Evolutionary conservation across 2,329 filamentous ascomycete species (phyloP).

Genomic region (Scorias spongiosa): DNA sequence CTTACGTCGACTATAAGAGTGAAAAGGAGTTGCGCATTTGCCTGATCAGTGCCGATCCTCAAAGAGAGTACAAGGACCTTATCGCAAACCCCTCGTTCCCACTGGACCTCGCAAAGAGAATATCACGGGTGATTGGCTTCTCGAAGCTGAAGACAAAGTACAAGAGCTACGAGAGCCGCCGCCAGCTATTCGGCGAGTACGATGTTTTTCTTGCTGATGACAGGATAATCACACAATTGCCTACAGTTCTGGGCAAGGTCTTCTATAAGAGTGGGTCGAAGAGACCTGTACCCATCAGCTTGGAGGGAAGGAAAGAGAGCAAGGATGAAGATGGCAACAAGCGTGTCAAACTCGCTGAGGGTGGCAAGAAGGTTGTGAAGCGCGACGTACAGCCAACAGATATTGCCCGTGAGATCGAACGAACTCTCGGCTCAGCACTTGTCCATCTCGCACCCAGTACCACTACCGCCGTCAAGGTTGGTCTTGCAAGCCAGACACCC

Average conservation of each 20-base stretch:
- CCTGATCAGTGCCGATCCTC: slow-evolving; percentile 68
- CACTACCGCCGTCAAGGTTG: slow-evolving; percentile 69
- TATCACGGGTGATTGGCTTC: slow-evolving; percentile 56
- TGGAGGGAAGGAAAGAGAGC: slow-evolving; percentile 40
- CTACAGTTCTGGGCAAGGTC: slow-evolving; percentile 69
- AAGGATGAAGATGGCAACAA: slow-evolving; percentile 38
- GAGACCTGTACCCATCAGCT: slow-evolving; percentile 68
- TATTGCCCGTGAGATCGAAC: slow-evolving; percentile 68
- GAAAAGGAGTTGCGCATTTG: slow-evolving; percentile 48
- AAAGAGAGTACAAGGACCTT: slow-evolving; percentile 81
- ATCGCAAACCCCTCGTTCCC: slow-evolving; percentile 52
- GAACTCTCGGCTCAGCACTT: slow-evolving; percentile 59
- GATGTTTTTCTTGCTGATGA: slow-evolving; percentile 92
- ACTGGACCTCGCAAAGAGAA: slow-evolving; percentile 29
- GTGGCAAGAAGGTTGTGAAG: slow-evolving; percentile 23
- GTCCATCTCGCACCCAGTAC: slow-evolving; percentile 66
- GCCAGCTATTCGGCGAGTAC: slow-evolving; percentile 71
- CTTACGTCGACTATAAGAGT: slow-evolving; percentile 47
- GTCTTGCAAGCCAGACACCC: slow-evolving; percentile 56
- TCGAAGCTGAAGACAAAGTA: slow-evolving; percentile 80
- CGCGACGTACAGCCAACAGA: slow-evolving; percentile 43
- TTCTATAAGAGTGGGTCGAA: slow-evolving; percentile 79
- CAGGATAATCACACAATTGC: slow-evolving; percentile 58
- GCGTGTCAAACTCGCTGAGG: slow-evolving; percentile 26
- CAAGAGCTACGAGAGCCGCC: slow-evolving; percentile 72